phyloP scores from a whole-genome alignment of 1,284 basidiomycete genomes.

The Psilocybe mexicana region DNA sequence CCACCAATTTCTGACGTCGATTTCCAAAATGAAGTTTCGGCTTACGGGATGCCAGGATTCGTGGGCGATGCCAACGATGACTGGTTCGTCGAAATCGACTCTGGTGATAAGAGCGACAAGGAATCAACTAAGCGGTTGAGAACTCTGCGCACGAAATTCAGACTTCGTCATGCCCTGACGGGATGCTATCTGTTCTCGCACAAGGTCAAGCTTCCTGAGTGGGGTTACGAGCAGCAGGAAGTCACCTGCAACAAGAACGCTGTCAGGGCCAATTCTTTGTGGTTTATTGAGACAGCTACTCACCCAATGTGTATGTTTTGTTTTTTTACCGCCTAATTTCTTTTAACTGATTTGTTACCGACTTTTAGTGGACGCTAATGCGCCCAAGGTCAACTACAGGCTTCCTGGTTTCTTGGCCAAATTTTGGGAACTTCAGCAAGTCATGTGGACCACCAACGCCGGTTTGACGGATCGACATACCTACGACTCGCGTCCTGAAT shows the following conservation, averaged over 20 bases:
- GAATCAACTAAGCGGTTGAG: constrained; percentile 73
- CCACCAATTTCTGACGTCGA: constrained; percentile 98
- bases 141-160: constrained; percentile 84
- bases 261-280: constrained; percentile 85
- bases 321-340: no score
- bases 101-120: constrained; percentile 64
- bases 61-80: constrained; percentile 92
- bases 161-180: constrained; percentile 82
- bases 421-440: constrained; percentile 90
- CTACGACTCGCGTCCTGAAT: constrained; percentile 89
- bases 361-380: constrained; percentile 61
- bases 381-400: constrained; percentile 86
- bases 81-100: constrained; percentile 90
- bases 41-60: constrained; percentile 89
- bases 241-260: constrained; percentile 99
- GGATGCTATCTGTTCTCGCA: constrained; percentile 98
- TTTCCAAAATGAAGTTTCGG: constrained; percentile 98
- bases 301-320: constrained; percentile 83
- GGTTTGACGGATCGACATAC: constrained; percentile 93
- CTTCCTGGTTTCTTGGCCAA: constrained; percentile 86
- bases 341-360: constrained; percentile 4
- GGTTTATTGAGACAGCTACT: constrained; percentile 89
- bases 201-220: constrained; percentile 95
- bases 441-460: constrained; percentile 99
- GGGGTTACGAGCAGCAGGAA: constrained; percentile 98